These are phyloP conservation scores for Basidioascus undulatus DNA, from an alignment of 768 basidiomycete genomes.

Conservation along the genomic window DNA sequence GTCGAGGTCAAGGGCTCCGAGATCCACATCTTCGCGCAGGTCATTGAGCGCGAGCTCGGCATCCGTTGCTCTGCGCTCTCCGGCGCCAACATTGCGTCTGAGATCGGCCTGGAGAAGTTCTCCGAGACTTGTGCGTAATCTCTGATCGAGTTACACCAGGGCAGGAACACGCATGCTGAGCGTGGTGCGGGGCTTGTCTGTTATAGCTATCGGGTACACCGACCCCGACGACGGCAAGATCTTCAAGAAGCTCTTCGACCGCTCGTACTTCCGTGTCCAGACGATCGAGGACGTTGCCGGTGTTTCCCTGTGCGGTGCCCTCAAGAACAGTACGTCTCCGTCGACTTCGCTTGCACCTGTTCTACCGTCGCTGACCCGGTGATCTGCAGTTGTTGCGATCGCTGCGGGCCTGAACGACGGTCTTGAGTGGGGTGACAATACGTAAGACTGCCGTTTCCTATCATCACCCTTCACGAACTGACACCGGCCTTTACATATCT, in stretches of 20 bases:
- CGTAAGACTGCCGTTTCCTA: slow-evolving; percentile 14
- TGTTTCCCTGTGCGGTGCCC: slow-evolving; percentile 24
- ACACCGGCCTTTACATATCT: slow-evolving; percentile 4
- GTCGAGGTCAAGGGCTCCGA: slow-evolving; percentile 21
- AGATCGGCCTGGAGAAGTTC: too few relatives aligned
- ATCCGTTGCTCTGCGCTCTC: slow-evolving; percentile 23
- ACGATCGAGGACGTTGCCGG: slow-evolving; percentile 24
- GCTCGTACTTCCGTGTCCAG: slow-evolving; percentile 21
- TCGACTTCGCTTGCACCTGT: too few relatives aligned
- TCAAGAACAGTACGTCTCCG: slow-evolving; percentile 25
- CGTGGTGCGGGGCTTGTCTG: too few relatives aligned
- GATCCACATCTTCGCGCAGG: slow-evolving; percentile 24
- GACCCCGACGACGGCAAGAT: slow-evolving; percentile 20
- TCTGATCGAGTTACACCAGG: too few relatives aligned
- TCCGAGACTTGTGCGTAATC: too few relatives aligned
- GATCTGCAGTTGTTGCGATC: slow-evolving; percentile 25
- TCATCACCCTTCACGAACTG: too few relatives aligned
- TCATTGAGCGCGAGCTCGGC: slow-evolving; percentile 21
- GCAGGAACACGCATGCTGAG: too few relatives aligned
- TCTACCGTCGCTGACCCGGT: slow-evolving; percentile 8
- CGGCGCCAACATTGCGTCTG: slow-evolving; percentile 28
- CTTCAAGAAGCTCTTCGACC: slow-evolving; percentile 23
- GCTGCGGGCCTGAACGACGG: slow-evolving; percentile 26
- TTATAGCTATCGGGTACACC: slow-evolving; percentile 24
- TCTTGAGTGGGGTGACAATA: slow-evolving; percentile 22